phyloP scores from a whole-genome alignment of 2,329 filamentous ascomycete species.

The Pleomassaria siparia region DNA sequence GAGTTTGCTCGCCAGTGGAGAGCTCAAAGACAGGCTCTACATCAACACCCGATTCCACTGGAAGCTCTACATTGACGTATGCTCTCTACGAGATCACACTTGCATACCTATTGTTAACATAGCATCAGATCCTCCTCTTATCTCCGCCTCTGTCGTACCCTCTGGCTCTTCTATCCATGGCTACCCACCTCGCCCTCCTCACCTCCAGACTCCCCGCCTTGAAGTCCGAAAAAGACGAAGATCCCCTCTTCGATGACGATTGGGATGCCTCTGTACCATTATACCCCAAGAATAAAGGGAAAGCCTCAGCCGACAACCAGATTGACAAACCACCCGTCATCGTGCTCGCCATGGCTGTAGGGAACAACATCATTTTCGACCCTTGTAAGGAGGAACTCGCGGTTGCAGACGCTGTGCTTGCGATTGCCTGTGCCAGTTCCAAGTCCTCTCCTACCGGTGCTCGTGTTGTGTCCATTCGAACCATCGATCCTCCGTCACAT shows the following conservation, averaged over 20 bases:
- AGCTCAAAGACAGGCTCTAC: slow-evolving; percentile 68
- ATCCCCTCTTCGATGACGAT: slow-evolving; percentile 97
- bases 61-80: slow-evolving; percentile 91
- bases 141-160: slow-evolving; percentile 93
- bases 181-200: slow-evolving; percentile 89
- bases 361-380: slow-evolving; percentile 90
- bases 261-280: slow-evolving; percentile 83
- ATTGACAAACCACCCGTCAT: slow-evolving; percentile 75
- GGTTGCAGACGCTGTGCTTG: slow-evolving; percentile 86
- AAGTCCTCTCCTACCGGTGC: slow-evolving; percentile 24
- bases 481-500: slow-evolving; percentile 53
- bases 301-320: slow-evolving; percentile 25
- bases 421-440: slow-evolving; percentile 69
- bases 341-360: slow-evolving; percentile 83
- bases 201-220: slow-evolving; percentile 81
- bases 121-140: slow-evolving; percentile 76
- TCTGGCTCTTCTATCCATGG: slow-evolving; percentile 86
- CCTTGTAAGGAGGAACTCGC: slow-evolving; percentile 88
- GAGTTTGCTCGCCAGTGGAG: slow-evolving; percentile 73
- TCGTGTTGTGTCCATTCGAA: slow-evolving; percentile 49
- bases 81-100: slow-evolving; percentile 37
- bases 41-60: slow-evolving; percentile 95
- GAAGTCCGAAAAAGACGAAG: slow-evolving; percentile 88
- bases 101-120: slow-evolving; percentile 8
- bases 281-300: slow-evolving; percentile 59